These are phyloP conservation scores for Fibroporia radiculosa DNA, from an alignment of 768 basidiomycete genomes.

Conservation along the genomic window DNA sequence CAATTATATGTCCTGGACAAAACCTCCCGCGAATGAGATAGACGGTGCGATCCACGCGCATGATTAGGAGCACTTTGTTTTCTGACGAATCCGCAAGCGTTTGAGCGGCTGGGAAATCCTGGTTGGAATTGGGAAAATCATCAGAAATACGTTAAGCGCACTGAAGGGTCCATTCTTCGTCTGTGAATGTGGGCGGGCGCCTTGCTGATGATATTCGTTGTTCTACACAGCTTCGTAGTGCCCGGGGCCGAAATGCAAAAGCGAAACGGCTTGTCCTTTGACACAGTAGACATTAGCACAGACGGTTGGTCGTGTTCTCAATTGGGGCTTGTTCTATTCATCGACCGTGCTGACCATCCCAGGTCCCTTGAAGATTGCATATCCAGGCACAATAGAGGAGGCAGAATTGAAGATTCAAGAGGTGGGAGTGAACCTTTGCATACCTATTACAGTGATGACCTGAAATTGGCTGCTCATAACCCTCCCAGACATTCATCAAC, in stretches of 20 bases:
- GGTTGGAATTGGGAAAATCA: constrained; percentile 21
- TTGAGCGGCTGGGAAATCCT: constrained; percentile 20
- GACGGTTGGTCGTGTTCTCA: constrained; percentile 4
- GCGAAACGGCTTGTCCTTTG: constrained; percentile 8
- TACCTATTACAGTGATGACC: not conserved
- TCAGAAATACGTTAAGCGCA: constrained; percentile 13
- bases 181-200: not conserved
- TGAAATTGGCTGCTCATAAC: not conserved
- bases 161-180: constrained; percentile 14
- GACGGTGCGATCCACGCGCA: constrained; percentile 13
- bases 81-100: constrained; percentile 7
- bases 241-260: constrained; percentile 6
- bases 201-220: too few relatives aligned
- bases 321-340: too few relatives aligned
- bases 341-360: too few relatives aligned
- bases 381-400: constrained; percentile 10
- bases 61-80: not conserved
- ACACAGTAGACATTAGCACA: constrained; percentile 13
- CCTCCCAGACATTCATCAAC: constrained; percentile 13
- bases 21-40: constrained; percentile 17
- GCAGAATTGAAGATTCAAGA: constrained; percentile 12
- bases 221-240: constrained; percentile 12
- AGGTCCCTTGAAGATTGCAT: constrained; percentile 15
- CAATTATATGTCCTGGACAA: constrained; percentile 19
- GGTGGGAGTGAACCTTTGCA: constrained; percentile 6